Evolutionary conservation across 306 rosid species (phyloP).

Genomic region (Fragaria nilgerrensis): DNA sequence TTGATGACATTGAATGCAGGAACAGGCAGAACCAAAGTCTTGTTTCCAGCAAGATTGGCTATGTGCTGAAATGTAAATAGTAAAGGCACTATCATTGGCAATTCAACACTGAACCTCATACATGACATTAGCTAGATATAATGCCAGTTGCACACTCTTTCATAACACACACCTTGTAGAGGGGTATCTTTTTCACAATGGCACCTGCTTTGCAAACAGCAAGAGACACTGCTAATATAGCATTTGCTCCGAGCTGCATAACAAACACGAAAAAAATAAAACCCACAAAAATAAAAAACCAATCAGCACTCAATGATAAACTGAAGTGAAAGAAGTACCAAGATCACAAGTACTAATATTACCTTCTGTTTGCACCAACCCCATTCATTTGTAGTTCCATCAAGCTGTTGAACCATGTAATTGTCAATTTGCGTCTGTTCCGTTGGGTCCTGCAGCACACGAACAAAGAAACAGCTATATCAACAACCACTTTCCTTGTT

Average conservation of each 20-base stretch:
- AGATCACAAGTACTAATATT: background rate
- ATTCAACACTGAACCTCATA: background rate
- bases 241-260: constrained; percentile 75
- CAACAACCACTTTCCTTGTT: constrained; percentile 14
- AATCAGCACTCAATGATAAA: too few relatives aligned
- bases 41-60: constrained; percentile 75
- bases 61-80: constrained; percentile 57
- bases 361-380: constrained; percentile 93
- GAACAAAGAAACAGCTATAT: background rate
- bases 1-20: constrained; percentile 83
- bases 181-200: constrained; percentile 52
- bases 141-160: background rate
- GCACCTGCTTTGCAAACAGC: constrained; percentile 85
- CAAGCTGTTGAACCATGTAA: constrained; percentile 72
- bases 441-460: constrained; percentile 54
- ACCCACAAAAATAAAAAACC: background rate
- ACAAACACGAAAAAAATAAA: background rate
- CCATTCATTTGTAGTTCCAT: constrained; percentile 85
- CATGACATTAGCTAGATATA: background rate
- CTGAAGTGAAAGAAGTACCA: background rate
- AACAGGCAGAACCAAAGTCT: constrained; percentile 67
- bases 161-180: constrained; percentile 52
- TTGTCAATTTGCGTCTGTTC: constrained; percentile 65
- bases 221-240: constrained; percentile 77
- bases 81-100: background rate